Base-by-base conservation (phyloP, 371 early-diverging fungal species). In the Zychaea mexicana region DNA sequence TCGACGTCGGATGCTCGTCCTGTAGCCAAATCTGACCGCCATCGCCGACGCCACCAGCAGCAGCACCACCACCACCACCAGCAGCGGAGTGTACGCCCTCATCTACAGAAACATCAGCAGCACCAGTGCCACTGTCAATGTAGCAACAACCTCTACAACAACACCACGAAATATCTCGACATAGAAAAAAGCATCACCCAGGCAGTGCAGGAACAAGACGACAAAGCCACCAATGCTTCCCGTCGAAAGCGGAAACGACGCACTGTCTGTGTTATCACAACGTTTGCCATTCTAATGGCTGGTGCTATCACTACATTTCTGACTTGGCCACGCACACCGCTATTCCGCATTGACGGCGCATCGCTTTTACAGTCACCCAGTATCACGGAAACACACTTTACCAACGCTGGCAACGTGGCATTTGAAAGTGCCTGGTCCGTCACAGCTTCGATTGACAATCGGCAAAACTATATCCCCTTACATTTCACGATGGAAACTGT, bases 311-410 rank as follows among this genome's bases (percentile, higher is more conserved):
- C 68, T 36, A 47, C 59, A 1, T 72, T 68, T 45, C 24, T 72
- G 6, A 26, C 68, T 30, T 76, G 73, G 72, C 76, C 76, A 49
- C 72, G 76, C 15, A 64, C 52, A 47, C 76, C 76, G 12, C 52
- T 75, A 22, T 62, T 75, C 36, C 67, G 76, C 30, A 69, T 75
- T 30, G 72, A 75, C 46, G 70, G 72, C 27, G 76, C 72, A 6
- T 53, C 45, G 2, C 36, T 59, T 8, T 54, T 67, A 30, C 27
- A 31, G 4, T 17, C 52, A 28, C 65, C 72, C 2, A 64, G 57
- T 10, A 62, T 65, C 26, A 22, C 53, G 32, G 58, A 66, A 13
- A 68, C 66, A 39, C 66, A 70, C 53, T 67, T 57, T 28, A 57
- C 39, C 27, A 71, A 68, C 12, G 52, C 53, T 12, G 56, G 54